Percentiles rank a stretch among this genome's conserved stretches.
phyloP scores from a whole-genome alignment of 768 basidiomycete species.

The Lentinula sp. region DNA sequence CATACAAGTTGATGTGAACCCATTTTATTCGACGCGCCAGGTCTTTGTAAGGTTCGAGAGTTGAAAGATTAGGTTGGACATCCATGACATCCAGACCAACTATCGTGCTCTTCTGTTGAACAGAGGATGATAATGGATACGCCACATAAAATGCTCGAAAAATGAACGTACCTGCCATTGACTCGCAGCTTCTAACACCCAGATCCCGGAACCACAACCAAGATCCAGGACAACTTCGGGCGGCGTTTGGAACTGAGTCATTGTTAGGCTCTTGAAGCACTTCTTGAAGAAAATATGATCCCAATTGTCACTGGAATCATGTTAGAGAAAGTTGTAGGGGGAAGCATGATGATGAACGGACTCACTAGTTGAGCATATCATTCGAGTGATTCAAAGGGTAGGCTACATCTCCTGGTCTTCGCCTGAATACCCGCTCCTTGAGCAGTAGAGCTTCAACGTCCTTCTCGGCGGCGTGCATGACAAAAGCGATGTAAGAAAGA shows the following conservation, averaged over 20 bases:
- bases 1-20: conserved; percentile 66
- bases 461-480: conserved; percentile 24
- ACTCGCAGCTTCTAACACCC: conserved; percentile 65
- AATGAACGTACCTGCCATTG: conserved; percentile 50
- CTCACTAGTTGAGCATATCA: conserved; percentile 51
- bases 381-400: conserved; percentile 50
- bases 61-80: conserved; percentile 46
- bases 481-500: conserved; percentile 12
- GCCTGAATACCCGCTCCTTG: conserved; percentile 30
- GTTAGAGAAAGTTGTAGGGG: conserved; percentile 3
- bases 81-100: conserved; percentile 54
- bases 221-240: conserved; percentile 58
- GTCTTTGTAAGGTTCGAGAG: conserved; percentile 26
- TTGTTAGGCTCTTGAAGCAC: conserved; percentile 43
- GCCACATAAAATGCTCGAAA: background rate
- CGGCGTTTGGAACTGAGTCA: conserved; percentile 44
- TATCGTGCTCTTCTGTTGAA: conserved; percentile 40
- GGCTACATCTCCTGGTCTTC: conserved; percentile 43
- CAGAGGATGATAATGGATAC: conserved; percentile 1
- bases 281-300: conserved; percentile 57
- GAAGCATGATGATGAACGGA: conserved; percentile 9
- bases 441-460: conserved; percentile 42
- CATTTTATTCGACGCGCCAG: conserved; percentile 51
- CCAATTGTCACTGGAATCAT: conserved; percentile 56
- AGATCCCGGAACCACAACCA: conserved; percentile 67